Conservation (phyloP, 768 basidiomycete genomes). For the Sporobolomyces phaffii region DNA sequence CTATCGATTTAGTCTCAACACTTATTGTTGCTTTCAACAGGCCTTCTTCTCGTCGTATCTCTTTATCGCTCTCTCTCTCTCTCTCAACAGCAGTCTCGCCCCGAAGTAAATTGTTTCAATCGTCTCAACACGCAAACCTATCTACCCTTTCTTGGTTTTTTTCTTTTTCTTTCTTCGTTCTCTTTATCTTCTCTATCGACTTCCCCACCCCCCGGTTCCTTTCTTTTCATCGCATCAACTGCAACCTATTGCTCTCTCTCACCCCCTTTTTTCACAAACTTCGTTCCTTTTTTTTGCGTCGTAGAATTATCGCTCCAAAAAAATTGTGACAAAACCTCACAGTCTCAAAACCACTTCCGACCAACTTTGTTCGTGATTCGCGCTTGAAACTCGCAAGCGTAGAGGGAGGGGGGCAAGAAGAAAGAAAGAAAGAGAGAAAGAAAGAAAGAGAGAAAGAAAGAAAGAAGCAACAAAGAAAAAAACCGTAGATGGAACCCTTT, state of each 20-base stretch:
- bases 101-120: background rate
- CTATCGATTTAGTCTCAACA: too few relatives aligned
- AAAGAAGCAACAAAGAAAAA: too few relatives aligned
- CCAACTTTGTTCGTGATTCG: too few relatives aligned
- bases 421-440: too few relatives aligned
- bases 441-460: too few relatives aligned
- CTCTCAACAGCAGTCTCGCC: conserved; percentile 6
- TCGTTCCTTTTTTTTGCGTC: background rate
- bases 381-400: too few relatives aligned
- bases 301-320: too few relatives aligned
- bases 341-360: too few relatives aligned
- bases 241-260: background rate
- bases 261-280: background rate
- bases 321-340: too few relatives aligned
- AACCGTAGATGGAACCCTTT: too few relatives aligned
- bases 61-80: background rate
- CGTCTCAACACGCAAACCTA: conserved; percentile 16
- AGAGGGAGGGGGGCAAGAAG: too few relatives aligned
- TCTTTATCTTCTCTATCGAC: background rate
- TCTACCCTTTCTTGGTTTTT: background rate
- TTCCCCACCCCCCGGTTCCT: background rate
- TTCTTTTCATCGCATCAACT: conserved; percentile 27
- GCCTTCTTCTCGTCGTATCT: background rate
- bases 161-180: background rate
- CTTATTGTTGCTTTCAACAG: conserved; percentile 32